A percentile compares a stretch with the other conserved stretches of the same genome.
phyloP scores from a whole-genome alignment of 2,329 filamentous ascomycete genomes.

The Ophiostoma pallidulum region DNA sequence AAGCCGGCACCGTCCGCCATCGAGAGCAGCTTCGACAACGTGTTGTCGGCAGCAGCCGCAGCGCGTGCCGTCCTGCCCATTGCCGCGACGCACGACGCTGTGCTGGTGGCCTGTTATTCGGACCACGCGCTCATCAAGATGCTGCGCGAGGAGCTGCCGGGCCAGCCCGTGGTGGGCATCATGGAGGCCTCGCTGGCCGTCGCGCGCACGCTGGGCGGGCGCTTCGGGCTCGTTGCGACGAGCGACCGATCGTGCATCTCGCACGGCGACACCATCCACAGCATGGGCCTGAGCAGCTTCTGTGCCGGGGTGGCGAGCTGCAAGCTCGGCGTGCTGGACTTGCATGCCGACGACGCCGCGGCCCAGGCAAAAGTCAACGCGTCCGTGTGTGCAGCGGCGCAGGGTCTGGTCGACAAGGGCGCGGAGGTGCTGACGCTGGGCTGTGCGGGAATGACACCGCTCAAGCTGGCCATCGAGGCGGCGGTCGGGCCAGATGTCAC shows the following conservation, averaged over 20 bases:
- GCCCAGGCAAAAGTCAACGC: slow-evolving; percentile 8
- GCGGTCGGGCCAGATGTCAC: slow-evolving; percentile 15
- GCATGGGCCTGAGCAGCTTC: slow-evolving; percentile 14
- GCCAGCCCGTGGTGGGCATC: slow-evolving; percentile 17
- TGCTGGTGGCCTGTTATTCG: slow-evolving; percentile 19
- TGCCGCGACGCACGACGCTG: slow-evolving; percentile 15
- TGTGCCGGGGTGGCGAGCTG: slow-evolving; percentile 16
- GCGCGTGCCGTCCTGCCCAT: slow-evolving; percentile 16
- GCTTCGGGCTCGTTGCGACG: slow-evolving; percentile 15
- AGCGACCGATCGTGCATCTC: slow-evolving; percentile 12
- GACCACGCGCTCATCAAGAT: slow-evolving; percentile 16
- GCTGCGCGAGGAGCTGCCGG: slow-evolving; percentile 16
- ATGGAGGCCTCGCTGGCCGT: slow-evolving; percentile 18
- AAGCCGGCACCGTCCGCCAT: slow-evolving; percentile 14
- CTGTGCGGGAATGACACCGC: slow-evolving; percentile 16
- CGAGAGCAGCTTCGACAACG: slow-evolving; percentile 16
- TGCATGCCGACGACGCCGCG: slow-evolving; percentile 10
- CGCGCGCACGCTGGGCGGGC: slow-evolving; percentile 15
- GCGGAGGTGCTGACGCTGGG: slow-evolving; percentile 15
- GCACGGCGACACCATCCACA: slow-evolving; percentile 14
- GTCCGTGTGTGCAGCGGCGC: slow-evolving; percentile 7
- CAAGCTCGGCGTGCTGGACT: slow-evolving; percentile 15
- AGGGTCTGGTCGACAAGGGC: slow-evolving; percentile 10
- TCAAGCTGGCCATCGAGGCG: slow-evolving; percentile 14
- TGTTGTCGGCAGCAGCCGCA: slow-evolving; percentile 16